phyloP scores from a whole-genome alignment of 345 rosid genomes.

The Anacardium occidentale region DNA sequence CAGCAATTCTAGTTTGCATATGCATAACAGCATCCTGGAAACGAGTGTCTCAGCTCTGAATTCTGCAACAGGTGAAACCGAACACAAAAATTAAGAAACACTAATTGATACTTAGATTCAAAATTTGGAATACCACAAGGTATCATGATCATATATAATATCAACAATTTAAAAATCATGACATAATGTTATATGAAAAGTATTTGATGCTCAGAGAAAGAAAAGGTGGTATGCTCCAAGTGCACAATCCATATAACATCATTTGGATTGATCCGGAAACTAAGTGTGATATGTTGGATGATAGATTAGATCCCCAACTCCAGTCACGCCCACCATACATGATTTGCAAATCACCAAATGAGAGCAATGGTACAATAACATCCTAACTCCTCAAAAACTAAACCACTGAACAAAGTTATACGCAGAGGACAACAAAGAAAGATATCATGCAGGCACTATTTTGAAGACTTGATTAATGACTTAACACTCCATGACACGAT shows the following conservation, averaged over 20 bases:
- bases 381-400: not conserved
- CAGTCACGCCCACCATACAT: constrained; percentile 3
- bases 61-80: constrained; percentile 43
- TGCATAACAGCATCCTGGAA: constrained; percentile 72
- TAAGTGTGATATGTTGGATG: not conserved
- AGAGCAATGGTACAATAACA: not conserved
- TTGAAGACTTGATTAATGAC: not conserved
- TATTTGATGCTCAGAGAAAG: not conserved
- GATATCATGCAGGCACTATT: not conserved
- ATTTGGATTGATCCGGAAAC: not conserved
- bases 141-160: not conserved
- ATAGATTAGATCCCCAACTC: not conserved
- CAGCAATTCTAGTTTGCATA: constrained; percentile 63
- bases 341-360: not conserved
- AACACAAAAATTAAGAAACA: not conserved
- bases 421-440: not conserved
- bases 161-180: not conserved
- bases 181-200: not conserved
- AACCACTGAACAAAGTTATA: not conserved
- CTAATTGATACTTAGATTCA: not conserved
- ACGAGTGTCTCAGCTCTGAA: constrained; percentile 61
- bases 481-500: not conserved
- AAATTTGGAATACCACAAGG: not conserved
- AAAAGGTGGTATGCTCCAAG: not conserved
- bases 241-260: not conserved